phyloP scores from a whole-genome alignment of 2,329 filamentous ascomycete genomes.

The Westerdykella ornata region DNA sequence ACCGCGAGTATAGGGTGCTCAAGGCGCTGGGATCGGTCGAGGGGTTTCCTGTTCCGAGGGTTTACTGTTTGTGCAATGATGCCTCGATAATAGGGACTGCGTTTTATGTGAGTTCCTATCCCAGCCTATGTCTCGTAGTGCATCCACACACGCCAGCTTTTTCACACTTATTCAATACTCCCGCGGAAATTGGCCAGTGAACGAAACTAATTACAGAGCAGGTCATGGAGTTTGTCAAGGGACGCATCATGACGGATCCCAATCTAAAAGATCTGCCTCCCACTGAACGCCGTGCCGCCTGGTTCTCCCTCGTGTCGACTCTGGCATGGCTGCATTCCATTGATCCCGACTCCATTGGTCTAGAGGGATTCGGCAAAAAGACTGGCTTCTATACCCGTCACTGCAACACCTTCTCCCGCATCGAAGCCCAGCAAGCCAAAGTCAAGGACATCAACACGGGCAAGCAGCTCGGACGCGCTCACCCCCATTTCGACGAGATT shows the following conservation, averaged over 20 bases:
- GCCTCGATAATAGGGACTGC: constrained; percentile 69
- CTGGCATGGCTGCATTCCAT: constrained; percentile 79
- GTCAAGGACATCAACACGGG: constrained; percentile 65
- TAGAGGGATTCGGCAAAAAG: constrained; percentile 65
- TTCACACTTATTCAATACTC: no score
- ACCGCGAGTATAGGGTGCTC: constrained; percentile 87
- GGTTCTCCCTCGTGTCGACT: constrained; percentile 58
- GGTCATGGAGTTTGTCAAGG: constrained; percentile 90
- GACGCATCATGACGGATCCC: constrained; percentile 85
- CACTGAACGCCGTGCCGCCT: constrained; percentile 50
- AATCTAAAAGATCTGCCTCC: constrained; percentile 63
- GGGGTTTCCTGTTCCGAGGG: constrained; percentile 78
- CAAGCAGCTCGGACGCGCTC: constrained; percentile 60
- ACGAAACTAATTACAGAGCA: constrained; percentile 3
- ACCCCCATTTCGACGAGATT: constrained; percentile 72
- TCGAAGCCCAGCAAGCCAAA: constrained; percentile 70
- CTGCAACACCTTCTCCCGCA: constrained; percentile 69
- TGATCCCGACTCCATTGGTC: constrained; percentile 57
- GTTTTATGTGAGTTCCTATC: constrained; percentile 56
- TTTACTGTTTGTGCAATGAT: constrained; percentile 82
- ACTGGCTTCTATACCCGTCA: constrained; percentile 78
- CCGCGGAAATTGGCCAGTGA: neutral
- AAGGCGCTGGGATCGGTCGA: constrained; percentile 64
- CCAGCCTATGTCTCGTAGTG: neutral
- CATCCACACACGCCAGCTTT: no score